Evolutionary conservation across 805 yeast genomes (phyloP).

Genomic region (Schwanniomyces yamadae): DNA sequence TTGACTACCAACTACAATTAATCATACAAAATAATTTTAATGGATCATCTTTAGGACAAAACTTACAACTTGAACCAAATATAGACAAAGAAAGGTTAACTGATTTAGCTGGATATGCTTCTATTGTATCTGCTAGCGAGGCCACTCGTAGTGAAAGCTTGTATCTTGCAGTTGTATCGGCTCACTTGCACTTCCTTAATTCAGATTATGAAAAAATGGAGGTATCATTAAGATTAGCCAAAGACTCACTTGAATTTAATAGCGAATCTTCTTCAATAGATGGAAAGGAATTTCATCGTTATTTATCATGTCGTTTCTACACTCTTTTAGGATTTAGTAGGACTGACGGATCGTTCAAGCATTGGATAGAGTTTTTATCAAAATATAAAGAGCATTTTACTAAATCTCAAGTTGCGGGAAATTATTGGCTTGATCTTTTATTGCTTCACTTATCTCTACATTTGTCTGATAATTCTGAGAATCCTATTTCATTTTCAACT

Average conservation of each 20-base stretch:
- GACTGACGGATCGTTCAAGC: conserved; percentile 14
- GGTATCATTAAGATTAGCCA: conserved; percentile 4
- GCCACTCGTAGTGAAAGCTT: conserved; percentile 29
- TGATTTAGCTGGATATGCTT: conserved; percentile 26
- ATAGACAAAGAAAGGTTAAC: conserved; percentile 23
- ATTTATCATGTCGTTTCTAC: conserved; percentile 32
- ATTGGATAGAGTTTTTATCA: conserved; percentile 31
- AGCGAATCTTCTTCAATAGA: conserved; percentile 6
- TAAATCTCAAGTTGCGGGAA: conserved; percentile 33
- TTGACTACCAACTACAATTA: conserved; percentile 39
- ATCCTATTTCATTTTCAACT: conserved; percentile 13
- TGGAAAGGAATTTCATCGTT: conserved; percentile 26
- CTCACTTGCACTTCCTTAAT: conserved; percentile 33
- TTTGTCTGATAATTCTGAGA: conserved; percentile 18
- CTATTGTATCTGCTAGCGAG: conserved; percentile 22
- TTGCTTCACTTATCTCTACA: conserved; percentile 17
- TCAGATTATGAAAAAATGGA: conserved; percentile 13
- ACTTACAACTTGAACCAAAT: too few species aligned
- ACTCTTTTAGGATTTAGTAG: conserved; percentile 28
- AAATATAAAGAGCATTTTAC: conserved; percentile 19
- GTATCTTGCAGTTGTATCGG: conserved; percentile 31
- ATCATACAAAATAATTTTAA: conserved; percentile 28
- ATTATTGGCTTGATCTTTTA: conserved; percentile 33
- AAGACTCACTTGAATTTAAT: conserved; percentile 2
- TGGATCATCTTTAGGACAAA: conserved; percentile 15